phyloP scores from a whole-genome alignment of 2,329 filamentous ascomycete species.

The Gnomoniopsis smithogilvyi region DNA sequence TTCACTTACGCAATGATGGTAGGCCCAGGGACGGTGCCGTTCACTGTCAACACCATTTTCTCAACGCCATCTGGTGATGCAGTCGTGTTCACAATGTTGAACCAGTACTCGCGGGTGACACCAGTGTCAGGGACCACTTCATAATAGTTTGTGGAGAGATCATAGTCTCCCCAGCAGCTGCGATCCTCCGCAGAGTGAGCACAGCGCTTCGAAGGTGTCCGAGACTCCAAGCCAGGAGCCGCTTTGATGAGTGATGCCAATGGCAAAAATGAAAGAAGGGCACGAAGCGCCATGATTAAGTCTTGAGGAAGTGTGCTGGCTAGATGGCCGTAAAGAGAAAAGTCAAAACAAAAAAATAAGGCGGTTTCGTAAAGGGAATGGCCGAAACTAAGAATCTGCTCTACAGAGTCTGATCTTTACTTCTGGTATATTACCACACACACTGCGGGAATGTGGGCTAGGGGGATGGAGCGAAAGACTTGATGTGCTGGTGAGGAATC shows the following conservation, averaged over 20 bases:
- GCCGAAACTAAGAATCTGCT: no score
- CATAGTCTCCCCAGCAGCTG: slow-evolving; percentile 34
- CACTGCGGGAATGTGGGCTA: background rate
- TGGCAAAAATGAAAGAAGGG: slow-evolving; percentile 3
- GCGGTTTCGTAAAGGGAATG: background rate
- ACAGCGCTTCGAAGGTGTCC: slow-evolving; percentile 2
- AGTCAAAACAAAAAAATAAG: background rate
- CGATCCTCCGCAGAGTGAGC: slow-evolving; percentile 10
- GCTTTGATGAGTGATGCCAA: slow-evolving; percentile 3
- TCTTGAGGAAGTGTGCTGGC: background rate
- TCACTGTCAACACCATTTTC: slow-evolving; percentile 34
- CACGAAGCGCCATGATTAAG: slow-evolving; percentile 5
- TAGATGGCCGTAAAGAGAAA: background rate
- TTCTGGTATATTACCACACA: background rate
- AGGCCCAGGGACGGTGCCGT: slow-evolving; percentile 47
- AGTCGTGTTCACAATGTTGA: slow-evolving; percentile 23
- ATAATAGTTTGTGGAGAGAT: slow-evolving; percentile 32
- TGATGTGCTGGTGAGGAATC: background rate
- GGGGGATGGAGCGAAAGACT: background rate
- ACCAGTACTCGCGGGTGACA: slow-evolving; percentile 33
- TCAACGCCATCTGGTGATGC: slow-evolving; percentile 32
- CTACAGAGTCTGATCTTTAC: no score
- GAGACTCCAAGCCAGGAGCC: slow-evolving; percentile 1
- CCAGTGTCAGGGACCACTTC: slow-evolving; percentile 31
- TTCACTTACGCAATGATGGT: slow-evolving; percentile 24